Percentiles rank a stretch among this genome's conserved stretches.
These are phyloP conservation scores for Rhodotorula paludigena DNA, from an alignment of 768 basidiomycete genomes.

Conservation along the genomic window DNA sequence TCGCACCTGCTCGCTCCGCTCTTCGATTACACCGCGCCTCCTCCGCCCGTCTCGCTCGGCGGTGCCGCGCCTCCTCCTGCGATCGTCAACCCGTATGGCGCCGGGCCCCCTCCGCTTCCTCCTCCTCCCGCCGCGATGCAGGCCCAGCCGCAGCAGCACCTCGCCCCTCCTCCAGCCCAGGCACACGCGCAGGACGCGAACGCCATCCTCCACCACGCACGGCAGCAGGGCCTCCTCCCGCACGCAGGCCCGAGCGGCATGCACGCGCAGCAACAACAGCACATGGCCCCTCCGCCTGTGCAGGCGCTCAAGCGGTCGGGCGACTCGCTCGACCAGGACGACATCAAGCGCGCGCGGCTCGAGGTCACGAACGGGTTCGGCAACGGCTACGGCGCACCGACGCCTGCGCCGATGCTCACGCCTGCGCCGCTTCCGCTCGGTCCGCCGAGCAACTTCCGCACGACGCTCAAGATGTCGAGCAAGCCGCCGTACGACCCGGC, in stretches of 20 bases:
- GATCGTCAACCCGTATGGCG: constrained; percentile 22
- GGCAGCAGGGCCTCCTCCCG: constrained; percentile 31
- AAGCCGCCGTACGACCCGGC: constrained; percentile 5
- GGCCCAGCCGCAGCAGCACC: not conserved
- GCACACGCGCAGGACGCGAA: constrained; percentile 15
- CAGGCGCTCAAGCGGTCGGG: constrained; percentile 20
- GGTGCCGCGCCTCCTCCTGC: constrained; percentile 14
- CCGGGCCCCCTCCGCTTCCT: not conserved
- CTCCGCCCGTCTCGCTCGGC: constrained; percentile 25
- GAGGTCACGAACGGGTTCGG: constrained; percentile 12
- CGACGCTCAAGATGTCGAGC: constrained; percentile 17
- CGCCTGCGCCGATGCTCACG: not conserved
- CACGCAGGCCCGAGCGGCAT: too few relatives aligned
- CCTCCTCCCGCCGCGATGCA: constrained; percentile 6
- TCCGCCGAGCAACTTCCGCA: constrained; percentile 22
- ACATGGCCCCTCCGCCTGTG: not conserved
- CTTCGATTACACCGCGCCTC: constrained; percentile 58
- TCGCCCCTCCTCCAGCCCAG: not conserved
- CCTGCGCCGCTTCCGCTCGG: not conserved
- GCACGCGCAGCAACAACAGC: not conserved
- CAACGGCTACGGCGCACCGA: not conserved
- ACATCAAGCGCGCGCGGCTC: constrained; percentile 20
- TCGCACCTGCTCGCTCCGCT: constrained; percentile 78
- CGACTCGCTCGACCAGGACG: constrained; percentile 22
- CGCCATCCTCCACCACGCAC: constrained; percentile 29